phyloP scores from a whole-genome alignment of 164 flowering plant genomes.

The Litsea cubeba region DNA sequence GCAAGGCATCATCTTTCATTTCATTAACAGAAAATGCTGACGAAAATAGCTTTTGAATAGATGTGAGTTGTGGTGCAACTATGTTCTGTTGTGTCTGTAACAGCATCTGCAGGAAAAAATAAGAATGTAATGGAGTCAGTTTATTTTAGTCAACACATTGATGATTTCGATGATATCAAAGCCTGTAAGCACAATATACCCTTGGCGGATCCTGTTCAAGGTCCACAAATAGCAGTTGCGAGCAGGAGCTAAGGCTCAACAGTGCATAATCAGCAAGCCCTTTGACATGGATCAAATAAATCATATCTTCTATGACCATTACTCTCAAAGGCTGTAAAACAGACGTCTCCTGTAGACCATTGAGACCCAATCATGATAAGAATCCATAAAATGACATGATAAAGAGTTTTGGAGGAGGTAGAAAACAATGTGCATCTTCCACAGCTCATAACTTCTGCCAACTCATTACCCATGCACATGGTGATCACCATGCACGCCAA shows the following conservation, averaged over 20 bases:
- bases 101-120: slow-evolving; percentile 46
- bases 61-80: slow-evolving; percentile 40
- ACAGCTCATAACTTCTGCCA: neutral
- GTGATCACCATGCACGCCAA: too few relatives aligned
- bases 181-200: slow-evolving; percentile 31
- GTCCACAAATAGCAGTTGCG: slow-evolving; percentile 50
- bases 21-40: slow-evolving; percentile 35
- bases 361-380: neutral
- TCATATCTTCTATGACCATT: slow-evolving; percentile 89
- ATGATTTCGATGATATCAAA: neutral
- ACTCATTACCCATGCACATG: neutral
- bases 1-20: slow-evolving; percentile 13
- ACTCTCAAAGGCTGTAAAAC: slow-evolving; percentile 58
- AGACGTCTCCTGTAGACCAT: slow-evolving; percentile 52
- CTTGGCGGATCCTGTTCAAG: slow-evolving; percentile 87
- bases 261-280: slow-evolving; percentile 54
- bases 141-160: neutral
- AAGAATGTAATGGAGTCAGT: neutral
- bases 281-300: slow-evolving; percentile 60
- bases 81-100: slow-evolving; percentile 28
- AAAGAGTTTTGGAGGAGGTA: neutral
- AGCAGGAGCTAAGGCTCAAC: slow-evolving; percentile 47
- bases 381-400: neutral
- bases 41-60: slow-evolving; percentile 54
- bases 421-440: neutral